phyloP scores from a whole-genome alignment of 1,284 basidiomycete genomes.

The Tilletia caries region DNA sequence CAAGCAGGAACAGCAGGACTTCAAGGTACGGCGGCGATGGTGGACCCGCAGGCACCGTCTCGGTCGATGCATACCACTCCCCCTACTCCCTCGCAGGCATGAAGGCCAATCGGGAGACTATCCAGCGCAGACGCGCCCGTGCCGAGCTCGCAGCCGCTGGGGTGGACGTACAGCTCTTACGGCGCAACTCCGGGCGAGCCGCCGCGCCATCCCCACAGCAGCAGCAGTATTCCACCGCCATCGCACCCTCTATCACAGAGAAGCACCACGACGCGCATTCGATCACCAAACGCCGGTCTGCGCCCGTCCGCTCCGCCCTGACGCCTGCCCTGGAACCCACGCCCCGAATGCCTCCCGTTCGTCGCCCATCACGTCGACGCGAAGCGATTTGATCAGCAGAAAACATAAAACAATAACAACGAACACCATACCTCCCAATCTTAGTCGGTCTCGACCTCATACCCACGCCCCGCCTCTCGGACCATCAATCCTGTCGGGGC shows the following conservation, averaged over 20 bases:
- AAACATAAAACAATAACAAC: no score
- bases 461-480: no score
- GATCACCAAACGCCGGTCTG: background rate
- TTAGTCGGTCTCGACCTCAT: no score
- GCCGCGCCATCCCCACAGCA: background rate
- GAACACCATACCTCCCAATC: no score
- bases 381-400: no score
- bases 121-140: background rate
- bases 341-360: background rate
- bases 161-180: background rate
- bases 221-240: background rate
- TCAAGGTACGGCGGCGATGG: background rate
- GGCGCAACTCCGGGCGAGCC: background rate
- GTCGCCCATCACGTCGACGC: background rate
- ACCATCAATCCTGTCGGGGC: no score
- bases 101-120: background rate
- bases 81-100: slow-evolving; percentile 13
- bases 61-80: background rate
- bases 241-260: background rate
- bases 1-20: slow-evolving; percentile 3
- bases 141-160: background rate
- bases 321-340: background rate
- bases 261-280: background rate
- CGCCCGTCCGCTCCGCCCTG: background rate
- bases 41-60: no score